Conservation (phyloP, 345 rosid species). For the Conringia planisiliqua region DNA sequence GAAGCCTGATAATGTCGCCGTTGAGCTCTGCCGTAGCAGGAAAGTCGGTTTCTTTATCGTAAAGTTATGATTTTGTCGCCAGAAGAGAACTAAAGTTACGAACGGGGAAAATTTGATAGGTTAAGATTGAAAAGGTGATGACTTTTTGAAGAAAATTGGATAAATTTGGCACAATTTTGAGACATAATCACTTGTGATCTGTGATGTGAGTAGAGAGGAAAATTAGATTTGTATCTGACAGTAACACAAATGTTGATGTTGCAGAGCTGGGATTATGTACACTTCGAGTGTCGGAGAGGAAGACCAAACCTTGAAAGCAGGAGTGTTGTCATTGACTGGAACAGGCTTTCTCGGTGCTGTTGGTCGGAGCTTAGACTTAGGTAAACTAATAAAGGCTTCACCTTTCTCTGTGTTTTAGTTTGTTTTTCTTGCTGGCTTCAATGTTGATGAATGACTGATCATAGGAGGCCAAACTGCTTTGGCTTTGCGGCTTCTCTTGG, state of each 20-base stretch:
- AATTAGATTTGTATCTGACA: neutral
- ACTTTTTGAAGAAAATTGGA: neutral
- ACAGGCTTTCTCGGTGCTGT: conserved; percentile 76
- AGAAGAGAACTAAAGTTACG: neutral
- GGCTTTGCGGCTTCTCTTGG: conserved; percentile 77
- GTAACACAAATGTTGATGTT: conserved; percentile 32
- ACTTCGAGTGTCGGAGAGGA: conserved; percentile 42
- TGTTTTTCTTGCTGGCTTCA: neutral
- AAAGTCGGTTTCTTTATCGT: conserved; percentile 30
- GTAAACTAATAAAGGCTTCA: conserved; percentile 34
- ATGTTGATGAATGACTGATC: neutral
- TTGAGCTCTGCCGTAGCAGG: conserved; percentile 96
- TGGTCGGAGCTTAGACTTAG: conserved; percentile 83
- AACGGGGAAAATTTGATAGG: neutral
- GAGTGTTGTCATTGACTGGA: conserved; percentile 70
- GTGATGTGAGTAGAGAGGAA: neutral
- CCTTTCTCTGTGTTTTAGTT: neutral
- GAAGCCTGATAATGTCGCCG: conserved; percentile 80
- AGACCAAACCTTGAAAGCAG: conserved; percentile 47
- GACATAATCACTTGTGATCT: neutral
- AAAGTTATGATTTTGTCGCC: neutral
- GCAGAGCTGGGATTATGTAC: conserved; percentile 98
- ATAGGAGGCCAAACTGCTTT: conserved; percentile 90
- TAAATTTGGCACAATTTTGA: neutral
- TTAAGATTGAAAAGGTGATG: no score